A percentile compares a stretch with the other conserved stretches of the same genome.
These are phyloP conservation scores for Fusarium haematococcum DNA, from an alignment of 2,329 filamentous ascomycete genomes.

Conservation along the genomic window DNA sequence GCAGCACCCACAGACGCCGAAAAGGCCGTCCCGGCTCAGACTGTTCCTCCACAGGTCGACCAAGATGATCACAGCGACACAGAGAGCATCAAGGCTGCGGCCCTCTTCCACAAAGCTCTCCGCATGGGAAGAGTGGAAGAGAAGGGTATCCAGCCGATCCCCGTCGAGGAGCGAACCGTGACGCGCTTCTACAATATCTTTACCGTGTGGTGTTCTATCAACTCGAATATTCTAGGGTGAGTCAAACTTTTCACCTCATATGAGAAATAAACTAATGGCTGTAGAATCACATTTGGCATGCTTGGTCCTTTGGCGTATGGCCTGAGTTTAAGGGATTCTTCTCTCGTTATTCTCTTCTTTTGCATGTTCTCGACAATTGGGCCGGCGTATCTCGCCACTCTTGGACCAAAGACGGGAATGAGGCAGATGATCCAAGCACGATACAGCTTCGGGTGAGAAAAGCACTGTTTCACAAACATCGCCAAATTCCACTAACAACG, in stretches of 20 bases:
- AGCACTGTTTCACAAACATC: background rate
- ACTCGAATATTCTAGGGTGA: conserved; percentile 60
- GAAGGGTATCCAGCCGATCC: conserved; percentile 58
- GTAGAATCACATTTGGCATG: conserved; percentile 72
- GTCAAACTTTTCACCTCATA: conserved; percentile 21
- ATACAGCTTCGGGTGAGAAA: conserved; percentile 67
- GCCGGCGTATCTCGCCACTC: conserved; percentile 67
- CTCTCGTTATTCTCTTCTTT: conserved; percentile 74
- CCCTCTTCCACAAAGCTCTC: conserved; percentile 48
- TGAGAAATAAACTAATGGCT: conserved; percentile 7
- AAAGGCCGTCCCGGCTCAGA: conserved; percentile 31
- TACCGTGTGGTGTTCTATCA: conserved; percentile 62
- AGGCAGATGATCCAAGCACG: conserved; percentile 74
- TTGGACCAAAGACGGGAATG: conserved; percentile 73
- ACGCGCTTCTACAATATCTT: conserved; percentile 59
- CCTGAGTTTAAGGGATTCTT: conserved; percentile 65
- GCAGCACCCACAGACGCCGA: conserved; percentile 25
- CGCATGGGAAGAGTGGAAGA: conserved; percentile 56
- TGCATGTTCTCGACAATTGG: conserved; percentile 64
- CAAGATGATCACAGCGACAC: conserved; percentile 45
- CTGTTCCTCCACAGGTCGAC: conserved; percentile 9
- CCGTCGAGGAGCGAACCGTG: conserved; percentile 55
- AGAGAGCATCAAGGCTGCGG: conserved; percentile 43
- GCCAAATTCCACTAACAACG: background rate
- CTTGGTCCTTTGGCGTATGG: conserved; percentile 67